Evolutionary conservation across 768 basidiomycete species (phyloP).

Genomic region (Lactifluus pinguis): DNA sequence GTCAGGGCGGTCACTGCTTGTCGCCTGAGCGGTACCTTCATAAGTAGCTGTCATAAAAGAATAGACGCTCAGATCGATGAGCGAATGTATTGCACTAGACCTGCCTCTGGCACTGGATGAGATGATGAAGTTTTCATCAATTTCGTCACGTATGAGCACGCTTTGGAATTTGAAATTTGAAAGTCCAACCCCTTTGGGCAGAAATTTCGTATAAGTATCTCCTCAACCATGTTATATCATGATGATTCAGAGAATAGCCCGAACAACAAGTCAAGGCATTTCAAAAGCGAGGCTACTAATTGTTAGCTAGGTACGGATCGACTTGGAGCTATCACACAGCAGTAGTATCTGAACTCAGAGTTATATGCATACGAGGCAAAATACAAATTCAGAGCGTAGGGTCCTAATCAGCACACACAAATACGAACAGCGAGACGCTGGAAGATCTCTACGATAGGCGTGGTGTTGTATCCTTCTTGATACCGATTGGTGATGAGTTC

Average conservation of each 20-base stretch:
- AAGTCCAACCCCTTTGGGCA: neutral
- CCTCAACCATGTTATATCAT: neutral
- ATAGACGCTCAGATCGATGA: neutral
- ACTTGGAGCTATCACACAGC: neutral
- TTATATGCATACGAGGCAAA: neutral
- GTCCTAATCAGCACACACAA: neutral
- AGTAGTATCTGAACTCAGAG: neutral
- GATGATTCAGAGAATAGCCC: neutral
- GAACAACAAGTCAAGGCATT: neutral
- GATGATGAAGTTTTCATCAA: neutral
- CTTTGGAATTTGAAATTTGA: neutral
- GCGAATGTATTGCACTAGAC: neutral
- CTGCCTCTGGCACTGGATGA: neutral
- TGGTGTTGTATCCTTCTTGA: neutral
- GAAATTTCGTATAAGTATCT: neutral
- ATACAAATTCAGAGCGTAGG: neutral
- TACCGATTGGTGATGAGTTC: neutral
- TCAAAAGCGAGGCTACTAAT: neutral
- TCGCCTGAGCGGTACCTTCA: neutral
- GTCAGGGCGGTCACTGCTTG: slow-evolving; percentile 50
- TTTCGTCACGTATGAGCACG: neutral
- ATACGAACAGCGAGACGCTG: neutral
- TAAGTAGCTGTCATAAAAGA: neutral
- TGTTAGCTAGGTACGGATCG: neutral
- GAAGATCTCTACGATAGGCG: neutral